Conservation (phyloP, 2,329 filamentous ascomycete genomes). For the Microcera coccophila region DNA sequence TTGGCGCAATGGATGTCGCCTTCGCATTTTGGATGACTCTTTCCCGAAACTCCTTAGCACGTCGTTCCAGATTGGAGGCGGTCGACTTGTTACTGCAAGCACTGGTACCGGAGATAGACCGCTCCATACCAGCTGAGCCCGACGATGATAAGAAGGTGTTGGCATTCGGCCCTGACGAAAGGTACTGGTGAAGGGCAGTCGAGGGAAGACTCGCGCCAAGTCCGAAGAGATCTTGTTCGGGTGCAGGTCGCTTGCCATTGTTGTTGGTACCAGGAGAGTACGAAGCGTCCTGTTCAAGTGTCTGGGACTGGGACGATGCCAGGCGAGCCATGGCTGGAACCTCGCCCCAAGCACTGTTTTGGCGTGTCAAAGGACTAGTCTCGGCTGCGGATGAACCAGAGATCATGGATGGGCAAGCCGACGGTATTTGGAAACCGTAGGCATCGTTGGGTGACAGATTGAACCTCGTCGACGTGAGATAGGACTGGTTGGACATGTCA, state of each 20-base stretch:
- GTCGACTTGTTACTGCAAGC: slow-evolving; percentile 41
- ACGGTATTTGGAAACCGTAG: slow-evolving; percentile 29
- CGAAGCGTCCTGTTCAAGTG: slow-evolving; percentile 15
- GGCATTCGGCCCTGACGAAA: slow-evolving; percentile 24
- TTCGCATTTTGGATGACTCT: slow-evolving; percentile 44
- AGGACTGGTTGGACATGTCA: slow-evolving; percentile 21
- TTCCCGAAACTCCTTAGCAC: slow-evolving; percentile 46
- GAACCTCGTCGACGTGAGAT: slow-evolving; percentile 21
- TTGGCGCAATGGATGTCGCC: slow-evolving; percentile 42
- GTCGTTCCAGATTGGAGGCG: slow-evolving; percentile 41
- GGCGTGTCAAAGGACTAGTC: slow-evolving; percentile 39
- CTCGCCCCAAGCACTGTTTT: slow-evolving; percentile 39
- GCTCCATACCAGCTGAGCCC: slow-evolving; percentile 41
- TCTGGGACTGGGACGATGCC: slow-evolving; percentile 36
- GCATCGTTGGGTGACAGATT: slow-evolving; percentile 22
- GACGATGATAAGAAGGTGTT: slow-evolving; percentile 28
- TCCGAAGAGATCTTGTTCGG: slow-evolving; percentile 34
- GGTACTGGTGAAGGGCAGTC: slow-evolving; percentile 27
- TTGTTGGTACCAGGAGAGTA: slow-evolving; percentile 19
- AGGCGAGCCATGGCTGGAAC: slow-evolving; percentile 36
- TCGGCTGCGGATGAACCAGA: slow-evolving; percentile 40
- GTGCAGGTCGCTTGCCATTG: slow-evolving; percentile 29
- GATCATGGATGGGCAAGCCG: slow-evolving; percentile 42
- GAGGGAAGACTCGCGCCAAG: slow-evolving; percentile 36
- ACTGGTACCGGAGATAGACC: slow-evolving; percentile 45